A percentile compares a stretch with the other conserved stretches of the same genome.
Conservation (phyloP, 2,329 filamentous ascomycete species). For the Ceratocystis albifundus region DNA sequence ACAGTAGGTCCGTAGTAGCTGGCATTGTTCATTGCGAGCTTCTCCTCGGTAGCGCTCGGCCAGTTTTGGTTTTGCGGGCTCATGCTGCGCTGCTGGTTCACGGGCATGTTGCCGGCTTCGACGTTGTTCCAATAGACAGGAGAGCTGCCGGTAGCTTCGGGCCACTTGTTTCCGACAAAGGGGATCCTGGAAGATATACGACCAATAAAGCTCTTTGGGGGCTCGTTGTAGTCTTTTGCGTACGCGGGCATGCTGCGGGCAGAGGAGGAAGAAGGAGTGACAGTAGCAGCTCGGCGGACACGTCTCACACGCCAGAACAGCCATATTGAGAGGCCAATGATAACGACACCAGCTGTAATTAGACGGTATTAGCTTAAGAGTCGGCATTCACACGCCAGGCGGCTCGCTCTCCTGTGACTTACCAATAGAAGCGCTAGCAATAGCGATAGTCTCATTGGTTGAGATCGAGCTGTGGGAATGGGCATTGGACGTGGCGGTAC, state of each 20-base stretch:
- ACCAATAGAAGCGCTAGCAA: slow-evolving; percentile 21
- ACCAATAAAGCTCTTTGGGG: background rate
- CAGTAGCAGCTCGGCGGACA: slow-evolving; percentile 1
- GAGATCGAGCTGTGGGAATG: slow-evolving; percentile 11
- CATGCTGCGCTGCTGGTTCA: slow-evolving; percentile 12
- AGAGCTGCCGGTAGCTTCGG: background rate
- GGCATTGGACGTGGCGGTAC: background rate
- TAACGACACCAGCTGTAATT: slow-evolving; percentile 13
- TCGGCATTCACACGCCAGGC: background rate
- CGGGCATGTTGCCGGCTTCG: slow-evolving; percentile 13
- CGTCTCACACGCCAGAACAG: slow-evolving; percentile 19
- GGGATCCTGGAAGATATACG: slow-evolving; percentile 15
- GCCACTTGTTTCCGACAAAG: slow-evolving; percentile 12
- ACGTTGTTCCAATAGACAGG: slow-evolving; percentile 11
- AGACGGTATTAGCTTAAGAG: background rate
- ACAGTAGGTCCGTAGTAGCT: background rate
- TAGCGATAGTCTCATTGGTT: slow-evolving; percentile 19
- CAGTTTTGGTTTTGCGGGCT: background rate
- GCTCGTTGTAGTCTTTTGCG: background rate
- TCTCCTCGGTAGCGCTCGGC: slow-evolving; percentile 12
- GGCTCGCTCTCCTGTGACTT: background rate
- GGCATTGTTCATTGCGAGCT: slow-evolving; percentile 6
- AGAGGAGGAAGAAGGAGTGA: background rate
- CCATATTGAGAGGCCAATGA: slow-evolving; percentile 16
- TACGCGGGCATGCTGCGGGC: background rate